Conservation (phyloP, 495 filamentous ascomycete genomes). For the Sporormia fimetaria region DNA sequence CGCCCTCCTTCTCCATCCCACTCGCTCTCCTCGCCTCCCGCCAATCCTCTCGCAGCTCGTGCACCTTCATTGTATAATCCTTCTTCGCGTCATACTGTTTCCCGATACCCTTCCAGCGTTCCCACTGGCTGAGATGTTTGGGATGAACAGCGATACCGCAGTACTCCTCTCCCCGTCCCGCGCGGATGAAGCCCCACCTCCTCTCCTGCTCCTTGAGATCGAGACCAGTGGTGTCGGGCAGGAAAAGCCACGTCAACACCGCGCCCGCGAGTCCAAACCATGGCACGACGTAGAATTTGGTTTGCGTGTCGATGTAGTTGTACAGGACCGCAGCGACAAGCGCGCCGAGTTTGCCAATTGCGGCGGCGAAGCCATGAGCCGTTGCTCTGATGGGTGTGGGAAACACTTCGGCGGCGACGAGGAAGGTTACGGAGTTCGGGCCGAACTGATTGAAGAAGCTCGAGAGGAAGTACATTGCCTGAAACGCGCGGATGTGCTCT, state of each 20-base stretch:
- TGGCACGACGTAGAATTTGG: constrained; percentile 76
- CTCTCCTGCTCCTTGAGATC: constrained; percentile 92
- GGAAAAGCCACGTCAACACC: constrained; percentile 64
- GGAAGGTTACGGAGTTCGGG: constrained; percentile 83
- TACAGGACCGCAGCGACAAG: constrained; percentile 73
- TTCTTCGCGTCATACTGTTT: constrained; percentile 68
- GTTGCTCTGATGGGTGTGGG: constrained; percentile 82
- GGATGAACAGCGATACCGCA: constrained; percentile 82
- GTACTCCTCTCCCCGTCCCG: constrained; percentile 64
- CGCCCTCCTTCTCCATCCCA: too few species aligned
- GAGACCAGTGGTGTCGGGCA: constrained; percentile 84
- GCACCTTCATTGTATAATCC: constrained; percentile 67
- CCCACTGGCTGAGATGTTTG: constrained; percentile 71
- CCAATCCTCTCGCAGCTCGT: constrained; percentile 65
- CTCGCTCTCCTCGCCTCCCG: too few species aligned
- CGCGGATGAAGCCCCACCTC: constrained; percentile 67
- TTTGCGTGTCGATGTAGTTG: constrained; percentile 71
- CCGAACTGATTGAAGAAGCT: constrained; percentile 97
- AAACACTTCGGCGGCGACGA: constrained; percentile 83
- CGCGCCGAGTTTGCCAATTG: constrained; percentile 71
- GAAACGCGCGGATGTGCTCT: constrained; percentile 63
- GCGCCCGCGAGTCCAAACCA: constrained; percentile 84
- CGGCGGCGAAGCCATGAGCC: constrained; percentile 81
- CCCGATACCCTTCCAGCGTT: constrained; percentile 56
- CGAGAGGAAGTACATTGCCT: constrained; percentile 84